Conservation (phyloP, 2,329 filamentous ascomycete species). For the Fonsecaea erecta region DNA sequence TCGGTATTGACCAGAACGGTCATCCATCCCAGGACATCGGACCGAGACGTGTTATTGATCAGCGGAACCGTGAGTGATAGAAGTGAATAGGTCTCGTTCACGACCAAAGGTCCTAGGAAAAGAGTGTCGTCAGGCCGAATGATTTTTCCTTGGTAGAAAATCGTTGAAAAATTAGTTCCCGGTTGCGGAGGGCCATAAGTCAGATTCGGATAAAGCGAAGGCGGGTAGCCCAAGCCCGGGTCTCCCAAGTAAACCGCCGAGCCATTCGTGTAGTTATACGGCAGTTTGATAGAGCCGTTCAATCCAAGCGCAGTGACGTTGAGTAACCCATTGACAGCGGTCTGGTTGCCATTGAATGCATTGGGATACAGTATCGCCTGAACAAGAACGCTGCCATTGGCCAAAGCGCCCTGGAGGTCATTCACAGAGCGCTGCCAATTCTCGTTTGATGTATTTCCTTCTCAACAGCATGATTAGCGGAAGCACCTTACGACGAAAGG, state of each 20-base stretch:
- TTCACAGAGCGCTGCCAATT: slow-evolving; percentile 66
- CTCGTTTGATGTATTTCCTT: slow-evolving; percentile 57
- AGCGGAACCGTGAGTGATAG: slow-evolving; percentile 82
- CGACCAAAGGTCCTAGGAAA: slow-evolving; percentile 73
- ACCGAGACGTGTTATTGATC: slow-evolving; percentile 67
- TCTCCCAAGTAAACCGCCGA: slow-evolving; percentile 65
- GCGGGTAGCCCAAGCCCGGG: slow-evolving; percentile 68
- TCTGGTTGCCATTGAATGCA: slow-evolving; percentile 61
- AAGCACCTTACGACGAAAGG: background rate
- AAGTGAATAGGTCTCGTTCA: slow-evolving; percentile 75
- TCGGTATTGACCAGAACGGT: slow-evolving; percentile 74
- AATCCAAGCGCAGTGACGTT: slow-evolving; percentile 63
- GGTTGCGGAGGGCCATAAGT: slow-evolving; percentile 57
- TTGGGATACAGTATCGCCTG: slow-evolving; percentile 76
- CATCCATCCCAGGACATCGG: slow-evolving; percentile 78
- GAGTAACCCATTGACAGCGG: slow-evolving; percentile 58
- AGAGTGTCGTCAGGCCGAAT: slow-evolving; percentile 57
- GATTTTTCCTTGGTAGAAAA: slow-evolving; percentile 47
- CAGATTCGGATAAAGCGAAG: slow-evolving; percentile 76
- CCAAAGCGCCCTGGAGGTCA: slow-evolving; percentile 75
- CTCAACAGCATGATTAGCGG: slow-evolving; percentile 14
- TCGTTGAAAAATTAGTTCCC: slow-evolving; percentile 42
- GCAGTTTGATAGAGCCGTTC: slow-evolving; percentile 60
- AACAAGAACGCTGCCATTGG: slow-evolving; percentile 63
- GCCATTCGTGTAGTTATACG: slow-evolving; percentile 65